Conservation (phyloP, 306 rosid genomes). For the apple (Malus domestica) region DNA sequence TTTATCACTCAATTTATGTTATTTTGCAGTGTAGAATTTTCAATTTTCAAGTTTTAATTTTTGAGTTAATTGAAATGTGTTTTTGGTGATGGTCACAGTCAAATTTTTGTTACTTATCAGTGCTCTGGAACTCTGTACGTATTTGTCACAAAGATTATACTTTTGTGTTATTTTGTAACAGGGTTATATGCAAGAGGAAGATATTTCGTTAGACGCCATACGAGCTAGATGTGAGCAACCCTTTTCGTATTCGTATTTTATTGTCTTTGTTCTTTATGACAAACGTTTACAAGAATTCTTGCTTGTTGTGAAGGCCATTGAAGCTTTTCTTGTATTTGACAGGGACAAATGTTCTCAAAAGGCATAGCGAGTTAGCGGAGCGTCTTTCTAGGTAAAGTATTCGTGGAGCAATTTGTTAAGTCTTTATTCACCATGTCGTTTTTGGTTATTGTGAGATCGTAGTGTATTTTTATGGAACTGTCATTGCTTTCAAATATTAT, state of each 20-base stretch:
- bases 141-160: not conserved
- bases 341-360: constrained; percentile 71
- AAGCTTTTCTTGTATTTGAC: constrained; percentile 27
- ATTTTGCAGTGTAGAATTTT: not conserved
- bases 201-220: constrained; percentile 66
- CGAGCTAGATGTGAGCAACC: constrained; percentile 56
- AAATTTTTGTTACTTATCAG: not conserved
- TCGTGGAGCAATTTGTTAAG: not conserved
- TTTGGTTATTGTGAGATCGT: not conserved
- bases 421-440: not conserved
- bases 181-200: constrained; percentile 69
- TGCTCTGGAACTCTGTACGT: not conserved
- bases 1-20: not conserved
- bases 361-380: constrained; percentile 74
- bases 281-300: not conserved
- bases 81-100: not conserved
- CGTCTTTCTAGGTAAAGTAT: constrained; percentile 70
- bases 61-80: not conserved
- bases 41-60: not conserved
- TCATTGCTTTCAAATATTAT: not conserved
- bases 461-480: not conserved
- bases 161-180: constrained; percentile 23
- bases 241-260: constrained; percentile 12
- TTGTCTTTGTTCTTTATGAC: not conserved
- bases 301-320: constrained; percentile 2